These are phyloP conservation scores for Seminavis robusta DNA, from an alignment of 108 stramenopile genomes.

Conservation along the genomic window DNA sequence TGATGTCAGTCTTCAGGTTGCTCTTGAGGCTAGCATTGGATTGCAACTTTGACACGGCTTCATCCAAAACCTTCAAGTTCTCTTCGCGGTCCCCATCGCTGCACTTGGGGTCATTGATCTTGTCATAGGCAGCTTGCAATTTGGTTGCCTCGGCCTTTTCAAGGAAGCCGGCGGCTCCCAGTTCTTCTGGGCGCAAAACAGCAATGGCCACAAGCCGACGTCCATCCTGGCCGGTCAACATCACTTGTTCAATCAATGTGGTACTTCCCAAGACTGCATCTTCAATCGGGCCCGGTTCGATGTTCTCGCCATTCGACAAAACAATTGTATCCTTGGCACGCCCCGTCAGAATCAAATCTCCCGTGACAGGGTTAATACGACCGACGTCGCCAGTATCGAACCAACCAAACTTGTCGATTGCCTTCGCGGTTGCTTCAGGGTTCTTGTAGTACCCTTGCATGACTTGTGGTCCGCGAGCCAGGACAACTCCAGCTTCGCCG, in stretches of 20 bases:
- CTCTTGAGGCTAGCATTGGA: constrained; percentile 42
- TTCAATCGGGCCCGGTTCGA: constrained; percentile 75
- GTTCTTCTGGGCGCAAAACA: constrained; percentile 70
- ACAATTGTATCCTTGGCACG: constrained; percentile 93
- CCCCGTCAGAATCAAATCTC: constrained; percentile 86
- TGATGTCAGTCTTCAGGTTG: constrained; percentile 43
- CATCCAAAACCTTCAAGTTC: constrained; percentile 46
- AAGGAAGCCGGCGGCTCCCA: constrained; percentile 64
- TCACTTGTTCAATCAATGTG: constrained; percentile 85
- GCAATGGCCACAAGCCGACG: constrained; percentile 73
- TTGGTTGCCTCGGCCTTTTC: constrained; percentile 29
- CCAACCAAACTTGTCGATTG: constrained; percentile 79
- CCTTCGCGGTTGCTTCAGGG: constrained; percentile 69
- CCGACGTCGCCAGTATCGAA: constrained; percentile 94
- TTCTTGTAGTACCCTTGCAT: constrained; percentile 93
- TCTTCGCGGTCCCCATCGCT: constrained; percentile 53
- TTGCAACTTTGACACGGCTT: constrained; percentile 51
- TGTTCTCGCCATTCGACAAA: constrained; percentile 89
- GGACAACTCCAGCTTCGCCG: constrained; percentile 66
- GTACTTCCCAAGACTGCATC: constrained; percentile 74
- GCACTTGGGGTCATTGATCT: constrained; percentile 73
- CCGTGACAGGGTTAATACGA: constrained; percentile 80
- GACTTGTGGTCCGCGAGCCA: constrained; percentile 83
- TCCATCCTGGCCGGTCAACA: constrained; percentile 91
- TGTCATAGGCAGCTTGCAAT: constrained; percentile 54